Base-by-base conservation (phyloP, 345 rosid genomes). In the Eucalyptus camaldulensis region DNA sequence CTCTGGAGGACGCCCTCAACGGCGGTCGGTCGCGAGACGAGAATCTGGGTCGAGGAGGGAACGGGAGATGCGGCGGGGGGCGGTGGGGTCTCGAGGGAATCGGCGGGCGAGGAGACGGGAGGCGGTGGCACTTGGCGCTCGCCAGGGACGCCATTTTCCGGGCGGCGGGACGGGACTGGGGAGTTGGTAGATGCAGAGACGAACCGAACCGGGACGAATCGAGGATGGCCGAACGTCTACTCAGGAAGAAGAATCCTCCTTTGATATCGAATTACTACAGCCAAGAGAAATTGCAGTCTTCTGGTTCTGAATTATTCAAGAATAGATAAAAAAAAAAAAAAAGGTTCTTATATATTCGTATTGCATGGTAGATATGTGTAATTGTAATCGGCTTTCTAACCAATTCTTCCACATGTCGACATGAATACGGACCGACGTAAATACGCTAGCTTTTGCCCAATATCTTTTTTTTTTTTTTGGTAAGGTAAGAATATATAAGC, bases 181-280 rank as follows among this genome's bases (percentile, higher is more conserved):
- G 13, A 25, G 27, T 51, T 6, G 56, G 87, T 17, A 37, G 83
- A 3, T 53, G 58, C 29, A 56, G 62, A 56, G 83, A 40, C 5
- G 83, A 76, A 76, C 83, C 27, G 83, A 76, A 76, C 83, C 2
- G 44, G 81, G 25, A 37, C 81, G 81, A 1, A 9, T 69, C 80
- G 11, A 72, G 81, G 31, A 6, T 3, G 69, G 1, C 24, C 5
- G 29, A 10, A 24, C 62, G 29, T 0, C 62, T 56, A 0, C 3
- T 56, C 62, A 24, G 10, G 62, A 22, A 56, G 13, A 56, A 56
- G 29, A 22, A 56, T 56, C 62, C 29, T 56, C 29, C 12, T 10
- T 56, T 24, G 3, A 56, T 24, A 56, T 56, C 62, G 62, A 56
- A 56, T 56, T 8, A 56, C 62, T 22, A 56, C 29, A 24, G 62